These are phyloP conservation scores for Phyllosticta paracitricarpa DNA, from an alignment of 2,329 filamentous ascomycete genomes.

Conservation along the genomic window DNA sequence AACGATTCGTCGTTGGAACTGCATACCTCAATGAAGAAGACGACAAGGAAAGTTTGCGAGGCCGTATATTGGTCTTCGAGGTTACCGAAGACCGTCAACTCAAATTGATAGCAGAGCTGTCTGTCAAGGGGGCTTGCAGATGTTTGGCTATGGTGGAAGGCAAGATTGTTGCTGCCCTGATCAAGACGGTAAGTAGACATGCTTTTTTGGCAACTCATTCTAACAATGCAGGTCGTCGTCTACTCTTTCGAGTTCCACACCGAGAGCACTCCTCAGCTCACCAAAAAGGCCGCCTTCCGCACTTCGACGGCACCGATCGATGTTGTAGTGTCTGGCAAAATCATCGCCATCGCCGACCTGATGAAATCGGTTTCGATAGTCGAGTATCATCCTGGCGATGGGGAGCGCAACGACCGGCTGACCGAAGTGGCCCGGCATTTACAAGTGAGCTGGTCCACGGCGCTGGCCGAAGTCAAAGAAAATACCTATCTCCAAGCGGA, in stretches of 20 bases:
- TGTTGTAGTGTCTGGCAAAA: constrained; percentile 60
- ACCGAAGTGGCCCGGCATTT: constrained; percentile 71
- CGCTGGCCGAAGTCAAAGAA: constrained; percentile 60
- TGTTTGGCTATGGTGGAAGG: constrained; percentile 62
- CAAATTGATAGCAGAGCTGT: constrained; percentile 58
- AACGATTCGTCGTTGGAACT: constrained; percentile 87
- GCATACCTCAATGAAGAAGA: constrained; percentile 59
- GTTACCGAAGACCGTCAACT: constrained; percentile 65
- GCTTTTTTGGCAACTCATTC: no score
- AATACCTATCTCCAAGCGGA: constrained; percentile 77
- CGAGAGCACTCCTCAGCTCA: constrained; percentile 45
- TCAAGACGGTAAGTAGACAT: constrained; percentile 59
- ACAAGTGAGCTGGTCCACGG: constrained; percentile 72
- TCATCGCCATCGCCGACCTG: constrained; percentile 78
- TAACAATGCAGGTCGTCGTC: constrained; percentile 44
- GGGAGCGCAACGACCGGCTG: constrained; percentile 52
- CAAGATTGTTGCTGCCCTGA: constrained; percentile 75
- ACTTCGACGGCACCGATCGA: constrained; percentile 78
- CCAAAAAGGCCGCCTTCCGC: constrained; percentile 65
- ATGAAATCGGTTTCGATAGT: constrained; percentile 87
- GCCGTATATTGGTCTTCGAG: constrained; percentile 76
- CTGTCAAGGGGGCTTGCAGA: constrained; percentile 70
- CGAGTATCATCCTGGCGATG: constrained; percentile 49
- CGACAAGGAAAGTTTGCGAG: constrained; percentile 44
- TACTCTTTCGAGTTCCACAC: constrained; percentile 45